Evolutionary conservation across 805 yeast genomes (phyloP).

Genomic region (Ogataea degrootiae): DNA sequence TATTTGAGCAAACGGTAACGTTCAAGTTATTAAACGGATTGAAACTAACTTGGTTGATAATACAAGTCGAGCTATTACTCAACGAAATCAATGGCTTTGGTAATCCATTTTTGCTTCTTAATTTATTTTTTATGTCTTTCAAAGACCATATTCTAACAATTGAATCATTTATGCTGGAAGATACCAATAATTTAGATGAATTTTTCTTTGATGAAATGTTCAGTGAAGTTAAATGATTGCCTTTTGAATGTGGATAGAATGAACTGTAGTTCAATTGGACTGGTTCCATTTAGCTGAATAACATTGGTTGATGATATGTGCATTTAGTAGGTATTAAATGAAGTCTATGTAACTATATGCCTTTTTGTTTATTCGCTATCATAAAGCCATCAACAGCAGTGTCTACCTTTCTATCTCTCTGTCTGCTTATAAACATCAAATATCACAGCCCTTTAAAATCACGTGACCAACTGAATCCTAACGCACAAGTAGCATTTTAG

Average conservation of each 20-base stretch:
- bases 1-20: conserved; percentile 13
- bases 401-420: too few species aligned
- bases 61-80: conserved; percentile 6
- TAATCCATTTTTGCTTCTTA: too few species aligned
- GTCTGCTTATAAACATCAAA: too few species aligned
- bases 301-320: neutral
- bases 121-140: neutral
- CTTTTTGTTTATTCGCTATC: too few species aligned
- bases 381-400: too few species aligned
- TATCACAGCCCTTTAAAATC: too few species aligned
- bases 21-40: conserved; percentile 3
- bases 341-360: too few species aligned
- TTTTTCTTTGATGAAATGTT: neutral
- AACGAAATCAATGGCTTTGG: conserved; percentile 3
- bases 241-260: neutral
- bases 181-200: conserved; percentile 6
- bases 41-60: neutral
- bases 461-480: too few species aligned
- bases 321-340: too few species aligned
- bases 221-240: conserved; percentile 8
- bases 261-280: too few species aligned
- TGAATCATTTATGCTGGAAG: conserved; percentile 9
- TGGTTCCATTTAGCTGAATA: neutral
- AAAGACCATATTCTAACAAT: conserved; percentile 5
- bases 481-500: too few species aligned